Evolutionary conservation across 2,329 filamentous ascomycete species (phyloP).

Genomic region (Myriosclerotinia scirpicola): DNA sequence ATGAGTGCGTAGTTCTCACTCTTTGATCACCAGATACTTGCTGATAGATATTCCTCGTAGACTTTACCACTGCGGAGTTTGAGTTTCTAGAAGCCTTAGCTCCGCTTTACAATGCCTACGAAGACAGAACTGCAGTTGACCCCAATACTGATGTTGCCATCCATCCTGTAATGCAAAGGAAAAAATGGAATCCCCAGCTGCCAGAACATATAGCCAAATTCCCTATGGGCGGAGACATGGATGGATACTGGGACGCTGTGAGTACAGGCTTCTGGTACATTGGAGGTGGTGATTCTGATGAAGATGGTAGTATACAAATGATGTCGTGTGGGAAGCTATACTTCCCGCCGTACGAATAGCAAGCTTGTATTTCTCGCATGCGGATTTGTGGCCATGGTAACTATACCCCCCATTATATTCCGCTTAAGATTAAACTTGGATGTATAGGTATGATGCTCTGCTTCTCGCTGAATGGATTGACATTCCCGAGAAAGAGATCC

Average conservation of each 20-base stretch:
- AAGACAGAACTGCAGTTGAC: not conserved
- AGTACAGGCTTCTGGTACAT: not conserved
- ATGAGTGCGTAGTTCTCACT: not conserved
- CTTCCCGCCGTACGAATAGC: constrained; percentile 20
- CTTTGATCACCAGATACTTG: not conserved
- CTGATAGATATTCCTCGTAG: not conserved
- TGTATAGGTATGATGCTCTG: constrained; percentile 22
- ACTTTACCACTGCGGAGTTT: constrained; percentile 22
- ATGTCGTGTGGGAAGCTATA: constrained; percentile 22
- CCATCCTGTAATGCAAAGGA: constrained; percentile 20
- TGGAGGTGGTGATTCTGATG: not conserved
- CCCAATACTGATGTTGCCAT: not conserved
- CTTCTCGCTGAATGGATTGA: constrained; percentile 4
- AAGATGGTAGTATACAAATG: constrained; percentile 19
- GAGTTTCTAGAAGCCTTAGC: not conserved
- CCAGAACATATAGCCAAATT: constrained; percentile 22
- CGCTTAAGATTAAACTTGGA: not conserved
- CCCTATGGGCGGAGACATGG: constrained; percentile 18
- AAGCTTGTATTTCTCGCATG: constrained; percentile 19
- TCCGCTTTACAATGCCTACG: not conserved
- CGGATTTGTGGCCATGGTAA: constrained; percentile 25
- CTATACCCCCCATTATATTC: not conserved
- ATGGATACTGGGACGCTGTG: constrained; percentile 26
- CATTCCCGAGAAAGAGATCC: not conserved
- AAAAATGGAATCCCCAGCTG: constrained; percentile 21